Evolutionary conservation across 2,329 filamentous ascomycete genomes (phyloP).

Genomic region (Colletotrichum limetticola): DNA sequence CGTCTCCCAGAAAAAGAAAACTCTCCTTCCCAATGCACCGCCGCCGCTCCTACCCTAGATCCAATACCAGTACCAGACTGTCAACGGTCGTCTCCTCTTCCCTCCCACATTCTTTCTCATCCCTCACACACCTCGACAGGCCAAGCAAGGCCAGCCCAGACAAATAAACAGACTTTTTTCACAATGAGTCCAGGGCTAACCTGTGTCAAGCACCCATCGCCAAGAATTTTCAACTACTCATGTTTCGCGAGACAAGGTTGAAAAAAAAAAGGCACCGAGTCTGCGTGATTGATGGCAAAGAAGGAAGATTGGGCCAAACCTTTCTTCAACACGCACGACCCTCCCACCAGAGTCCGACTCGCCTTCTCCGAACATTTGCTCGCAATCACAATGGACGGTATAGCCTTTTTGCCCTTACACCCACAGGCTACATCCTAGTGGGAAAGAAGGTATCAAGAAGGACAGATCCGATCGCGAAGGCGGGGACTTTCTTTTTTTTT

Average conservation of each 20-base stretch:
- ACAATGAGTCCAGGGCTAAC: neutral
- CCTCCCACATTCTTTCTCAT: neutral
- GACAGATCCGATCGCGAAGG: neutral
- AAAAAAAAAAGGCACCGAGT: neutral
- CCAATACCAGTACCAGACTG: neutral
- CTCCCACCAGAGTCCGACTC: neutral
- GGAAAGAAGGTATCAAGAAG: neutral
- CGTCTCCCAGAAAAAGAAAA: neutral
- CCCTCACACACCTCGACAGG: neutral
- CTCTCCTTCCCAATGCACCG: neutral
- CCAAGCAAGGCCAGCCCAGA: slow-evolving; percentile 12
- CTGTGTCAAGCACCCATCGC: neutral
- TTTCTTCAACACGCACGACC: neutral
- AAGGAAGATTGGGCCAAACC: neutral
- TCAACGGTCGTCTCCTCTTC: neutral
- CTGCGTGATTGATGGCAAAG: neutral
- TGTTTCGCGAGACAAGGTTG: neutral
- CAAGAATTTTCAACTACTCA: neutral
- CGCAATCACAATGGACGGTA: neutral
- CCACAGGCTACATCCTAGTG: neutral
- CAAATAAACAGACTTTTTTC: neutral
- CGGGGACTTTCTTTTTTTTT: too few relatives aligned
- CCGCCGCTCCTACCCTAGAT: neutral
- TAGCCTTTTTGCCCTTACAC: neutral
- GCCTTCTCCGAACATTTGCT: neutral